Percentiles rank a stretch among this genome's conserved stretches.
Conservation (phyloP, 2,329 filamentous ascomycete genomes). For the Bisporella sp. region DNA sequence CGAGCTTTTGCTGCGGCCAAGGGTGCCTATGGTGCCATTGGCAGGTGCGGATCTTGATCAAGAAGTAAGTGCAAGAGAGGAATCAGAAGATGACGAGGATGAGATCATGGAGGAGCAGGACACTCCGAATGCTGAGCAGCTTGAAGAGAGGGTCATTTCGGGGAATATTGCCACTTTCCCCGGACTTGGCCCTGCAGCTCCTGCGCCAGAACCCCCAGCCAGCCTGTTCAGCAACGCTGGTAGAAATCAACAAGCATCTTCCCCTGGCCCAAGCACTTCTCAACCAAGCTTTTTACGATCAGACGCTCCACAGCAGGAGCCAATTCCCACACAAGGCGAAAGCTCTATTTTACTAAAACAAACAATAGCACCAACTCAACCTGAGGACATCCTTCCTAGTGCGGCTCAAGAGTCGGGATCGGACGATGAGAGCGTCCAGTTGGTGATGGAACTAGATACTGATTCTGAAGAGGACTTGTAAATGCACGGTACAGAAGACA, state of each 20-base stretch:
- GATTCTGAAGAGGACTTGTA: slow-evolving; percentile 17
- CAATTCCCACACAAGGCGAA: neutral
- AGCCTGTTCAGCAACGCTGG: too few species aligned
- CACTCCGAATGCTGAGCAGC: slow-evolving; percentile 2
- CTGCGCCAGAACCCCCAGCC: neutral
- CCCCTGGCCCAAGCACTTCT: neutral
- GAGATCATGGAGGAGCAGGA: slow-evolving; percentile 10
- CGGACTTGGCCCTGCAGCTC: neutral
- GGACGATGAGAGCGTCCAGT: slow-evolving; percentile 41
- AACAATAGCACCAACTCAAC: neutral
- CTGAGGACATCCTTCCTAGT: slow-evolving; percentile 4
- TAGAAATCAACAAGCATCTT: neutral
- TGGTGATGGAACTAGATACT: slow-evolving; percentile 27
- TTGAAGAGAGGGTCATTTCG: neutral
- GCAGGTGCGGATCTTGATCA: slow-evolving; percentile 2
- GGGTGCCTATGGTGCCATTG: slow-evolving; percentile 38
- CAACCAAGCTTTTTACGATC: neutral
- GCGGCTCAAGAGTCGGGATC: slow-evolving; percentile 26
- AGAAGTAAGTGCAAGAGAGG: slow-evolving; percentile 7
- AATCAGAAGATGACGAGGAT: slow-evolving; percentile 14
- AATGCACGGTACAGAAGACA: too few species aligned
- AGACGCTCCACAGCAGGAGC: neutral
- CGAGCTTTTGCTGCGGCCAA: slow-evolving; percentile 58
- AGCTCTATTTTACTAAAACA: neutral
- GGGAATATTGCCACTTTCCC: too few species aligned